phyloP scores from a whole-genome alignment of 805 yeast species.

The Lachancea lanzarotensis region DNA sequence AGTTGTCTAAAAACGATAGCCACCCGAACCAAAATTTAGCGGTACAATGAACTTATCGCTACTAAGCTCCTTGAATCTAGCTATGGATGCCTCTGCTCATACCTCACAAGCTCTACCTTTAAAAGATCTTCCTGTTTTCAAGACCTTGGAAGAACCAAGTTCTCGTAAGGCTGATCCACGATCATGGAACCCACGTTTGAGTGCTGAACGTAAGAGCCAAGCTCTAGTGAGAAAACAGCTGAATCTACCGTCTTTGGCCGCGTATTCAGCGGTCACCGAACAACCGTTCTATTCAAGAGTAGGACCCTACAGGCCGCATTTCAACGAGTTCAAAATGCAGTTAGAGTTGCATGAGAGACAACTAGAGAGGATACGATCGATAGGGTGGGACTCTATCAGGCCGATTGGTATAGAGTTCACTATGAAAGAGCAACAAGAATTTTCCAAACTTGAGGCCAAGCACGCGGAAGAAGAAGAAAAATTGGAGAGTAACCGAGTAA shows the following conservation, averaged over 20 bases:
- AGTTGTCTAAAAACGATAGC: too few species aligned
- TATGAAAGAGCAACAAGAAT: conserved; percentile 32
- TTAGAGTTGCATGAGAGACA: conserved; percentile 12
- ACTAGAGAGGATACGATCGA: conserved; percentile 31
- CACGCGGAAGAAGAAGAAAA: conserved; percentile 1
- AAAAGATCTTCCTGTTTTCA: conserved; percentile 16
- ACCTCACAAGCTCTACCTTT: conserved; percentile 3
- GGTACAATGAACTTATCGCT: conserved; percentile 1
- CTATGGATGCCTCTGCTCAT: not conserved
- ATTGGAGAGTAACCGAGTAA: too few species aligned
- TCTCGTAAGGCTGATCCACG: not conserved
- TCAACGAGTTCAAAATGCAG: conserved; percentile 19
- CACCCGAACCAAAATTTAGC: too few species aligned
- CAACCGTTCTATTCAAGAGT: conserved; percentile 15
- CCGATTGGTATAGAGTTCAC: conserved; percentile 60
- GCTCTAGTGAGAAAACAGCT: not conserved
- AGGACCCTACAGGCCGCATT: conserved; percentile 6
- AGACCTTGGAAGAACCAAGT: conserved; percentile 15
- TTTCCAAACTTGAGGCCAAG: conserved; percentile 17
- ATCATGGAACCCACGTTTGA: conserved; percentile 1
- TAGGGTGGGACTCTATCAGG: conserved; percentile 44
- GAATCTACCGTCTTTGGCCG: conserved; percentile 20
- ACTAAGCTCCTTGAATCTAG: not conserved
- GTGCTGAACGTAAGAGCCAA: not conserved
- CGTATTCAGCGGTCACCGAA: conserved; percentile 20